Evolutionary conservation across 768 basidiomycete species (phyloP), one percentile per base, ranked within the genome.

Genomic region (Xanthoconium purpureum): DNA sequence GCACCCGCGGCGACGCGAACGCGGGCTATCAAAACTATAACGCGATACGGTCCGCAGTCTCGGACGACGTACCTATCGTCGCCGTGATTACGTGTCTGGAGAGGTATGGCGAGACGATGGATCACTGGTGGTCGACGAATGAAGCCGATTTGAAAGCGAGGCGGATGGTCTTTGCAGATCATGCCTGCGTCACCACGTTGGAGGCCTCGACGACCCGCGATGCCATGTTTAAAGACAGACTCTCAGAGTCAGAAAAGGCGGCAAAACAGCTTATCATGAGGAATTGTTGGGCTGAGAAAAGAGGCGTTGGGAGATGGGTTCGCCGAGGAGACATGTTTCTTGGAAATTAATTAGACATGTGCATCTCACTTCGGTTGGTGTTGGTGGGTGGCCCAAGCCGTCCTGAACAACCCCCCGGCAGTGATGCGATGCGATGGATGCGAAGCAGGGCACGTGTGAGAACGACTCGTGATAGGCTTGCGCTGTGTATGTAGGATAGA

Each of bases 111-210:
- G 60, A 64, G 17, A 59, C 68, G 47, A 75, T 74, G 68, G 64
- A 59, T 15, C 66, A 67, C 40, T 79, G 78, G 78, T 78, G 76
- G 77, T 59, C 58, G 33, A 57, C 61, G 42, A 76, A 78, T 59
- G 58, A 75, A 50, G 57, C 57, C n/a, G 57, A 56, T 20, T 69
- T 79, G 47, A 66, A 65, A 39, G 54, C 54, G 5, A 55, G 73
- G 36, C 63, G 66, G 12, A 79, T 79, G 65, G 53, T 62, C 1
- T 77, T 77, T 10, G 61, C 67, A 2, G 74, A 71, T 11, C 70
- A 75, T 28, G 77, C 72, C 9, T 79, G 78, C 39, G 68, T 78
- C 46, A 76, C 76, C 1, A 72, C 75, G 3, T 56, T 71, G 51
- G 65, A 64, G 13, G 36, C 63, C 28, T 56, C 54, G 50, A 50